A percentile compares a stretch with the other conserved stretches of the same genome.
These are phyloP conservation scores for slime mould (Dictyostelium discoideum) DNA, from an alignment of 78 protist genomes.

Conservation along the genomic window DNA sequence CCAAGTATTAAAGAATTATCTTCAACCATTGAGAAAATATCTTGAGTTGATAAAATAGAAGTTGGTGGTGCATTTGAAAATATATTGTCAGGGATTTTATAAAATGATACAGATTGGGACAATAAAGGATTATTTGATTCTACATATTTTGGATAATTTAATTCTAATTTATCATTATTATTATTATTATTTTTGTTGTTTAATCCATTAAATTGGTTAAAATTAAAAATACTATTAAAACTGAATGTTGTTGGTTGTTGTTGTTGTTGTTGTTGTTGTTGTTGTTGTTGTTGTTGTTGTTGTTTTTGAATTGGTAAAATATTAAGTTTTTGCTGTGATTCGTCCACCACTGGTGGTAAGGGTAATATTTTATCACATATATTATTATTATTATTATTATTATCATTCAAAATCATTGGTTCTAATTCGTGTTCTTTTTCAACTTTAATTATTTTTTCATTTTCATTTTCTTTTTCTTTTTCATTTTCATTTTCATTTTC, in stretches of 20 bases:
- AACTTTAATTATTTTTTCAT: background rate
- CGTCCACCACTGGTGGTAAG: background rate
- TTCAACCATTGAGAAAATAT: constrained; percentile 34
- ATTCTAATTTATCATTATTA: background rate
- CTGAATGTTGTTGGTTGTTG: background rate
- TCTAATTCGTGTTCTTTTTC: background rate
- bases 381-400: background rate
- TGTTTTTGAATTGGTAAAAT: background rate
- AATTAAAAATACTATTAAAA: constrained; percentile 10
- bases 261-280: background rate
- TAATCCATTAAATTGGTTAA: background rate
- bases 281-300: background rate
- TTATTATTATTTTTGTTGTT: background rate
- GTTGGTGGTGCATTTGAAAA: background rate
- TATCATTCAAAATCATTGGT: background rate
- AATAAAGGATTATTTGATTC: constrained; percentile 12
- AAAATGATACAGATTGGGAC: background rate
- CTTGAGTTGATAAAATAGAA: constrained; percentile 8
- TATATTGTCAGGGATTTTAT: constrained; percentile 26
- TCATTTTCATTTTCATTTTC: background rate
- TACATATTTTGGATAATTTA: background rate
- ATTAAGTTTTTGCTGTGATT: background rate
- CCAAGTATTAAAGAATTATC: constrained; percentile 11
- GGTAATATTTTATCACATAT: background rate
- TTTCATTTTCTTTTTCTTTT: background rate